Percentiles rank a stretch among this genome's conserved stretches.
phyloP scores from a whole-genome alignment of 768 basidiomycete species.

The Boletus sensibilis region DNA sequence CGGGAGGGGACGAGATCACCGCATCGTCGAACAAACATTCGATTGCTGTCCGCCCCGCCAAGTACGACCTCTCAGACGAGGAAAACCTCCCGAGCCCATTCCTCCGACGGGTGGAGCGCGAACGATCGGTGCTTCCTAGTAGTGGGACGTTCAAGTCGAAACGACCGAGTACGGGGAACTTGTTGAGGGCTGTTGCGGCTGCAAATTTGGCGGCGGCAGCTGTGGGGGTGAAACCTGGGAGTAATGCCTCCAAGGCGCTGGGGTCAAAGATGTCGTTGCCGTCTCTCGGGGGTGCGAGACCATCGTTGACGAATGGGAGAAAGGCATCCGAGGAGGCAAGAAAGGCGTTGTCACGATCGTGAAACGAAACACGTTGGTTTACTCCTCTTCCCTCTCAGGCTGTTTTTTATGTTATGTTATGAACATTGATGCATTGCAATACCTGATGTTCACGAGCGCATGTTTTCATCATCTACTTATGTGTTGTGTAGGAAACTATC shows the following conservation, averaged over 20 bases:
- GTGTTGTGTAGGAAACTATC: conserved; percentile 1
- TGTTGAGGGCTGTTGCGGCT: conserved; percentile 59
- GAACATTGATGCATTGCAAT: conserved; percentile 6
- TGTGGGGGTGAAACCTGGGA: conserved; percentile 21
- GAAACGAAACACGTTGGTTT: background rate
- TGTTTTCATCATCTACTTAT: conserved; percentile 3
- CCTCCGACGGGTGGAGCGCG: conserved; percentile 55
- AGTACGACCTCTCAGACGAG: conserved; percentile 73
- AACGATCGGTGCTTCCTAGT: conserved; percentile 16
- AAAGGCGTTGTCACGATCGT: conserved; percentile 17
- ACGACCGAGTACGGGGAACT: conserved; percentile 50
- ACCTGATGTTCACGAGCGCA: conserved; percentile 5
- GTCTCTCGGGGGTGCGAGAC: conserved; percentile 28
- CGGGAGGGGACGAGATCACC: background rate
- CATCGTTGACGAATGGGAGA: conserved; percentile 46
- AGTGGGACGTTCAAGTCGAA: conserved; percentile 30
- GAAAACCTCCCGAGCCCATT: conserved; percentile 87
- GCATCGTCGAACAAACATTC: conserved; percentile 16
- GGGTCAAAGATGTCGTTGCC: conserved; percentile 11
- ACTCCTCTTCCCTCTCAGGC: background rate
- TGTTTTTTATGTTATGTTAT: background rate
- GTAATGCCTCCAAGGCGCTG: conserved; percentile 8
- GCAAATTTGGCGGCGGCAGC: conserved; percentile 44
- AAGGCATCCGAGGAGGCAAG: conserved; percentile 51
- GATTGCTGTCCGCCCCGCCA: conserved; percentile 32